Percentiles rank a stretch among this genome's conserved stretches.
These are phyloP conservation scores for Meyerozyma athensensis DNA, from an alignment of 1,139 yeast species.

Conservation along the genomic window DNA sequence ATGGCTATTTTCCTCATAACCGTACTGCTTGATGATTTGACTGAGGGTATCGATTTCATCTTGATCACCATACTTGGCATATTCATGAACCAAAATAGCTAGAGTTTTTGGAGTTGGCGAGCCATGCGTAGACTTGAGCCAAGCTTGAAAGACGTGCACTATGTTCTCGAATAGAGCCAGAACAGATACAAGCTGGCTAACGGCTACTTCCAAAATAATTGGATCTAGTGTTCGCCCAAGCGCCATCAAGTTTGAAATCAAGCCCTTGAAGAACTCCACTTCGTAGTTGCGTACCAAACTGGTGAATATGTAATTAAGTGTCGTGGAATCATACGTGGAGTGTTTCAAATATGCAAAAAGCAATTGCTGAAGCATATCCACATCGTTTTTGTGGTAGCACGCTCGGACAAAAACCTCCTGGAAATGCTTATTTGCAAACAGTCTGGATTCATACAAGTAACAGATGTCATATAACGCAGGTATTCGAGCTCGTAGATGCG, in stretches of 20 bases:
- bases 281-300: constrained; percentile 32
- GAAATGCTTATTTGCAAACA: constrained; percentile 12
- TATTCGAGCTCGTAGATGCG: constrained; percentile 14
- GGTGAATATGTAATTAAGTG: constrained; percentile 27
- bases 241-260: constrained; percentile 19
- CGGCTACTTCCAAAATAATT: constrained; percentile 24
- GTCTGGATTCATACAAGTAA: constrained; percentile 14
- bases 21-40: constrained; percentile 17
- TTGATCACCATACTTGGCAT: constrained; percentile 25
- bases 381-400: constrained; percentile 30
- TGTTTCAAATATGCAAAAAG: constrained; percentile 17
- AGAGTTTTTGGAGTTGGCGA: constrained; percentile 26
- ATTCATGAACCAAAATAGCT: constrained; percentile 25
- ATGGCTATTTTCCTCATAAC: constrained; percentile 19
- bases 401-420: constrained; percentile 27
- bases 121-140: constrained; percentile 22
- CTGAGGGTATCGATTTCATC: constrained; percentile 24
- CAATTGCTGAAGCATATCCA: constrained; percentile 18
- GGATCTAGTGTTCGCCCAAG: constrained; percentile 19
- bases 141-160: constrained; percentile 20
- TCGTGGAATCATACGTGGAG: constrained; percentile 17
- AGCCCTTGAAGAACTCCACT: constrained; percentile 23
- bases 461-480: constrained; percentile 18
- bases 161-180: constrained; percentile 32
- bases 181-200: constrained; percentile 22